Base-by-base conservation (phyloP, 495 filamentous ascomycete species). In the Aspergillus nanangensis region DNA sequence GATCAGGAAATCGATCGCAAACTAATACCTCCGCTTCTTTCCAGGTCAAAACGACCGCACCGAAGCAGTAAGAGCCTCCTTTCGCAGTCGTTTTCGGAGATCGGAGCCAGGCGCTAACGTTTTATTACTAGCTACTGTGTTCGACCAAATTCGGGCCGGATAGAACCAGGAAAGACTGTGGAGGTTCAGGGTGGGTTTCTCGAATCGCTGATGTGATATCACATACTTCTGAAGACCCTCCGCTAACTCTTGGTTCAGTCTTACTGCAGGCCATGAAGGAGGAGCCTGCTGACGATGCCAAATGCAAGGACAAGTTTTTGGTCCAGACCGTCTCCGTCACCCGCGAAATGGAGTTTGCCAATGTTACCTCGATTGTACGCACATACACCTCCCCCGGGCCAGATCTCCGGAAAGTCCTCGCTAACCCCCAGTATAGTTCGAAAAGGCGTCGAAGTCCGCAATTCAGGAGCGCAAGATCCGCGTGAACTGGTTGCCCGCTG, bases 61-160 rank as follows among this genome's bases (percentile, higher is more conserved):
- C 94, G 5, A 97, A 98, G 69, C 92, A 96, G 92, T 98, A 88
- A 59, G n/a, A n/a, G 88, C 65, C 41, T 34, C 23, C 38, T 22
- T 22, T 23, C 51, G 22, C 14, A 22, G 24, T 40, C 44, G 33
- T 14, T 38, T 27, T n/a, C n/a, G n/a, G n/a, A n/a, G n/a, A n/a
- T n/a, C n/a, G n/a, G n/a, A n/a, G n/a, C n/a, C n/a, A n/a, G n/a
- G n/a, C n/a, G n/a, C n/a, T n/a, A n/a, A n/a, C n/a, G n/a, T n/a
- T n/a, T n/a, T n/a, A n/a, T n/a, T n/a, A n/a, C n/a, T 52, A 97
- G 92, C 71, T 98, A 98, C 70, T 97, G 93, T 61, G 93, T 98
- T 24, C 86, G 94, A 47, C 94, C 94, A 35, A 97, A 97, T 69
- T 96, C 92, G 22, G 93, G 93, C 39, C 86, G 90, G 59, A 90